These are phyloP conservation scores for Tylopilus intermedius DNA, from an alignment of 768 basidiomycete genomes.

Conservation along the genomic window DNA sequence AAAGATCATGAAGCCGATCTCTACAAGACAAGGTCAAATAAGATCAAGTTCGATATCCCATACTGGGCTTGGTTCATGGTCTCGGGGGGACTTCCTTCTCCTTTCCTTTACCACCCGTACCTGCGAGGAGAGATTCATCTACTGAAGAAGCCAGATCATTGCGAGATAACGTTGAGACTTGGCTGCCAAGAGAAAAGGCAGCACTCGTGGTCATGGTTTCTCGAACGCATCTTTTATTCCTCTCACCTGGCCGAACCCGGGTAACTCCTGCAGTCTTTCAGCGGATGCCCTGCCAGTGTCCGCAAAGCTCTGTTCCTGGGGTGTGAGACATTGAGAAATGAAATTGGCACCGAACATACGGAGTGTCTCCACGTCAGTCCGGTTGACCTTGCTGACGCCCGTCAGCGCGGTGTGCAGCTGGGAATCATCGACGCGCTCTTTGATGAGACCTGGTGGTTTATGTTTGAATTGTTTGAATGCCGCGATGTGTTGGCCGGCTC, in stretches of 20 bases:
- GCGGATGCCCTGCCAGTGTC: constrained; percentile 69
- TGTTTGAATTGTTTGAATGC: constrained; percentile 93
- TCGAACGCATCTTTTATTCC: constrained; percentile 89
- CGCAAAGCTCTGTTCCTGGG: constrained; percentile 66
- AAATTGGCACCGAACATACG: constrained; percentile 46
- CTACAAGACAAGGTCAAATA: constrained; percentile 29
- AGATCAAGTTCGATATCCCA: constrained; percentile 74
- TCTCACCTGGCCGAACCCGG: constrained; percentile 88
- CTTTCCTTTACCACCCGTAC: constrained; percentile 14
- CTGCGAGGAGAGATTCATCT: background rate
- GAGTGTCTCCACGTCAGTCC: constrained; percentile 93
- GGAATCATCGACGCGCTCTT: constrained; percentile 82
- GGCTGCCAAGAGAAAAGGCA: constrained; percentile 32
- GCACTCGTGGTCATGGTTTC: constrained; percentile 62
- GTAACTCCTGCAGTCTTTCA: constrained; percentile 74
- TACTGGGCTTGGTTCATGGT: constrained; percentile 49
- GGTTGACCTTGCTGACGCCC: constrained; percentile 89
- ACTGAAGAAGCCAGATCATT: background rate
- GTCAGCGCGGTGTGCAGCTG: constrained; percentile 81
- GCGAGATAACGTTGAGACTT: constrained; percentile 10
- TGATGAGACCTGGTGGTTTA: constrained; percentile 89
- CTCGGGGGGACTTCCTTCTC: constrained; percentile 20
- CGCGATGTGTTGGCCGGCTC: constrained; percentile 86
- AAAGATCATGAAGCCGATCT: too few species aligned
- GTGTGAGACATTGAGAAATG: background rate